Evolutionary conservation across 441 rosid species (phyloP).

Genomic region (Hypseocharis bilobata): DNA sequence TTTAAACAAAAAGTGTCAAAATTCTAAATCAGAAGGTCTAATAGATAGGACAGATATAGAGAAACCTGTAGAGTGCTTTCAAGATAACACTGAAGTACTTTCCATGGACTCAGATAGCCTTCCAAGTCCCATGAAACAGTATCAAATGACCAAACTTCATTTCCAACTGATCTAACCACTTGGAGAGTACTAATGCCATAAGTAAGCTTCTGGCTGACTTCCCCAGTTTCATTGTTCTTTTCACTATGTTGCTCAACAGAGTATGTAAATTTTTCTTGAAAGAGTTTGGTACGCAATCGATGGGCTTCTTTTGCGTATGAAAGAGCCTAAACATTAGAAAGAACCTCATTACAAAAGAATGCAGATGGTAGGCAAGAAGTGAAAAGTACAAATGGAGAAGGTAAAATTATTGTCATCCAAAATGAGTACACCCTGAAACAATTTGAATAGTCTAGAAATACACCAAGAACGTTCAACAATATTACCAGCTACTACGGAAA

Average conservation of each 20-base stretch:
- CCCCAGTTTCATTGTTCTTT: constrained; percentile 36
- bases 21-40: constrained; percentile 19
- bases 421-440: not conserved
- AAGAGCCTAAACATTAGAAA: constrained; percentile 55
- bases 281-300: constrained; percentile 55
- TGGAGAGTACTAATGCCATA: constrained; percentile 37
- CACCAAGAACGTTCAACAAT: not conserved
- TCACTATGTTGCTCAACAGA: constrained; percentile 49
- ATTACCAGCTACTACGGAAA: not conserved
- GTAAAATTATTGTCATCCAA: not conserved
- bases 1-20: no score
- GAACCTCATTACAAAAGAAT: constrained; percentile 8
- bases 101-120: constrained; percentile 82
- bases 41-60: constrained; percentile 20
- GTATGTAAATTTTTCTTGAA: constrained; percentile 62
- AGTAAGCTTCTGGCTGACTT: constrained; percentile 31
- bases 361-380: not conserved
- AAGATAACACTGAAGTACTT: constrained; percentile 69
- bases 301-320: constrained; percentile 71
- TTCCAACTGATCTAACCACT: constrained; percentile 37
- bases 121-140: constrained; percentile 35
- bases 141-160: constrained; percentile 55
- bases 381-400: not conserved
- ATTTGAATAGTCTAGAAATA: not conserved
- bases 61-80: constrained; percentile 91